phyloP scores from a whole-genome alignment of 2,329 filamentous ascomycete species.

The Calonectria multiphialidica region DNA sequence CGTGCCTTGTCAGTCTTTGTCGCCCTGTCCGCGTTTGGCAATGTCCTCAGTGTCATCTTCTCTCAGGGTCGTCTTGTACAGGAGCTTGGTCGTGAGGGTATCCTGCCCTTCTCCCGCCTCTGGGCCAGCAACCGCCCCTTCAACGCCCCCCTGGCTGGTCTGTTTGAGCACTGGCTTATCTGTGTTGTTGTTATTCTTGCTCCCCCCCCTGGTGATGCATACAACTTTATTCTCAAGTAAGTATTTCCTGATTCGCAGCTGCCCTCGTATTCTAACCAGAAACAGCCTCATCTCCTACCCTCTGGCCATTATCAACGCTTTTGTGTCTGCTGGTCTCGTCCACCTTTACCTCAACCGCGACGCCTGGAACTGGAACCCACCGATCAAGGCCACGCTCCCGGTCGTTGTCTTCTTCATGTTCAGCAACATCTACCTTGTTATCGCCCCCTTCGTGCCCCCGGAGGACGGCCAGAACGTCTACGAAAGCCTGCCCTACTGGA shows the following conservation, averaged over 20 bases:
- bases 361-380: slow-evolving; percentile 64
- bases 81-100: slow-evolving; percentile 74
- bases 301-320: slow-evolving; percentile 68
- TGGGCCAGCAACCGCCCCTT: slow-evolving; percentile 75
- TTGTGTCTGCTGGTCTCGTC: slow-evolving; percentile 65
- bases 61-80: slow-evolving; percentile 75
- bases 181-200: slow-evolving; percentile 75
- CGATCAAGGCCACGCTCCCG: slow-evolving; percentile 66
- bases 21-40: slow-evolving; percentile 75
- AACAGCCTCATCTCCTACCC: slow-evolving; percentile 73
- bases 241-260: background rate
- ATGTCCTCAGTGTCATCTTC: slow-evolving; percentile 76
- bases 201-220: slow-evolving; percentile 75
- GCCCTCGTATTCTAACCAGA: background rate
- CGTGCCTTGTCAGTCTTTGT: slow-evolving; percentile 74
- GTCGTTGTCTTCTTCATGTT: slow-evolving; percentile 70
- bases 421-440: slow-evolving; percentile 71
- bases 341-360: slow-evolving; percentile 64
- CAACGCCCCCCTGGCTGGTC: slow-evolving; percentile 70
- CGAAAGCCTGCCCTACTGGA: slow-evolving; percentile 66
- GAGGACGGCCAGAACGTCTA: slow-evolving; percentile 65
- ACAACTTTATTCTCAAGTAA: slow-evolving; percentile 72
- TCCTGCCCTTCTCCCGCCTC: slow-evolving; percentile 72
- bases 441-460: slow-evolving; percentile 70
- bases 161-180: slow-evolving; percentile 74